These are phyloP conservation scores for Venturia pyrina DNA, from an alignment of 2,329 filamentous ascomycete genomes.

Conservation along the genomic window DNA sequence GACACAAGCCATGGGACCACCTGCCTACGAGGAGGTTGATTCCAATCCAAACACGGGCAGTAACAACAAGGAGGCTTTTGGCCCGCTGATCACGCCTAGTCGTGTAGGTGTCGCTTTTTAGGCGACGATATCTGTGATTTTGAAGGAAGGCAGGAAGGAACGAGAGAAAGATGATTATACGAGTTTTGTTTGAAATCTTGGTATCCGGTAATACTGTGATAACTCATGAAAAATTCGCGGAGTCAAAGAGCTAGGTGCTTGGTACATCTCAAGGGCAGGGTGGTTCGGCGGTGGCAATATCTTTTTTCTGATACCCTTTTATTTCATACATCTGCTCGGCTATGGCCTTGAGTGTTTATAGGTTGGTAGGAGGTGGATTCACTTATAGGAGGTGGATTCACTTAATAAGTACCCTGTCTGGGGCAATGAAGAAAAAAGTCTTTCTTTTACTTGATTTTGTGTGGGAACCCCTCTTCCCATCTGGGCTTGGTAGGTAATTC, in stretches of 20 bases:
- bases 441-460: not conserved
- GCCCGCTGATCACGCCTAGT: not conserved
- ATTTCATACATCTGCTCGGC: not conserved
- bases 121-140: not conserved
- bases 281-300: not conserved
- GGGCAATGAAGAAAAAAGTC: not conserved
- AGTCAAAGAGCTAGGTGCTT: not conserved
- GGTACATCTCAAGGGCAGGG: not conserved
- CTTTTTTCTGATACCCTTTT: constrained; percentile 1
- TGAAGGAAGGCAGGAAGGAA: not conserved
- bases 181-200: not conserved
- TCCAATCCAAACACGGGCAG: not conserved
- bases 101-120: constrained; percentile 6
- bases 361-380: not conserved
- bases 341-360: constrained; percentile 6
- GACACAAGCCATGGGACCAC: not conserved
- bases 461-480: too few relatives aligned
- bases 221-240: not conserved
- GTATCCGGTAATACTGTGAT: constrained; percentile 5
- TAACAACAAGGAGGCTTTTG: not conserved
- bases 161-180: not conserved
- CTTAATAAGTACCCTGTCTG: not conserved
- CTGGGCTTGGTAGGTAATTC: too few relatives aligned
- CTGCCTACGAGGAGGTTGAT: constrained; percentile 8
- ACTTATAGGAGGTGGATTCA: not conserved